Percentiles rank a stretch among this genome's conserved stretches.
Conservation (phyloP, 768 basidiomycete genomes). For the Polyporus arcularius region DNA sequence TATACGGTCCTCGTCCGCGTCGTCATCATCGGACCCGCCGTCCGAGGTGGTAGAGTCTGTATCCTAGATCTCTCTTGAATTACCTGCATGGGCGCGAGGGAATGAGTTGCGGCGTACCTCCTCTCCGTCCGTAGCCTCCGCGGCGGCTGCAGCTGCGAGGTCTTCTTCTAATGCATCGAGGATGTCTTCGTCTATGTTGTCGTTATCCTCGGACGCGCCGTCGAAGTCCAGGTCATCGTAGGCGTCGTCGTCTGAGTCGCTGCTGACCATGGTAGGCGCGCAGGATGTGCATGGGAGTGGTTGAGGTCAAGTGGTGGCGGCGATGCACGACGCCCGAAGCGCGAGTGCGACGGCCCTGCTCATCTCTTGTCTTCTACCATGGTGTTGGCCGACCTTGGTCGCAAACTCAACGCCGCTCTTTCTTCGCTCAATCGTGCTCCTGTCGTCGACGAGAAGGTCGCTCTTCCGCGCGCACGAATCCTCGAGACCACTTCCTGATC, state of each 20-base stretch:
- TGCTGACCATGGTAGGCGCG: slow-evolving; percentile 44
- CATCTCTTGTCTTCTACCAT: slow-evolving; percentile 43
- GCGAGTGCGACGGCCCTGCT: background rate
- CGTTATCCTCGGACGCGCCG: slow-evolving; percentile 48
- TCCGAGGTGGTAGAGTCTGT: slow-evolving; percentile 63
- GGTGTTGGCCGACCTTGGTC: slow-evolving; percentile 96
- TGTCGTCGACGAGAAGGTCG: slow-evolving; percentile 89
- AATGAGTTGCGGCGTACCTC: slow-evolving; percentile 49
- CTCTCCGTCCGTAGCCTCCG: slow-evolving; percentile 66
- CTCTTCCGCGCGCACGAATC: slow-evolving; percentile 16
- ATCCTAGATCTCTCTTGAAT: slow-evolving; percentile 39
- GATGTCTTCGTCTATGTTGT: slow-evolving; percentile 60
- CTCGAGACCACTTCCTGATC: background rate
- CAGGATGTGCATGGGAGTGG: slow-evolving; percentile 13
- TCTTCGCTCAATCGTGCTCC: slow-evolving; percentile 85
- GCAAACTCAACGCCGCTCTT: slow-evolving; percentile 91
- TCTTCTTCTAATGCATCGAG: slow-evolving; percentile 58
- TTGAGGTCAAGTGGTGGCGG: slow-evolving; percentile 18
- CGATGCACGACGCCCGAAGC: background rate
- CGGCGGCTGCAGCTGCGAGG: slow-evolving; percentile 36
- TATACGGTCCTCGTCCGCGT: slow-evolving; percentile 40
- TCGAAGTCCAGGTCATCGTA: slow-evolving; percentile 64
- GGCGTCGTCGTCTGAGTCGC: slow-evolving; percentile 66
- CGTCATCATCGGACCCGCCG: slow-evolving; percentile 44
- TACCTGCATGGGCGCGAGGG: slow-evolving; percentile 4